Evolutionary conservation across 345 rosid species (phyloP).

Genomic region (Populus alba): DNA sequence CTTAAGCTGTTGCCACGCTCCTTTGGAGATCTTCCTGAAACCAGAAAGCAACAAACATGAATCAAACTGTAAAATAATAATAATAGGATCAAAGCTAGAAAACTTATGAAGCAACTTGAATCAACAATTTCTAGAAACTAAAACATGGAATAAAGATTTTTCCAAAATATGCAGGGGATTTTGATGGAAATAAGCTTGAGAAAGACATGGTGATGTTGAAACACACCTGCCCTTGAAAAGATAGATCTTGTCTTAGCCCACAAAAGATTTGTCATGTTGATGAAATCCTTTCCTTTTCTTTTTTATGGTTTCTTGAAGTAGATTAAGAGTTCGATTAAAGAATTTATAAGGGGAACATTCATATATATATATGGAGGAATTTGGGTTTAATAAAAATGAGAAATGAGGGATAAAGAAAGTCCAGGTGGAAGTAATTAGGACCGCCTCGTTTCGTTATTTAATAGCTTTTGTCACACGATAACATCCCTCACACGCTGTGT

Average conservation of each 20-base stretch:
- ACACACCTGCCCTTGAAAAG: conserved; percentile 39
- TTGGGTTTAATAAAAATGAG: conserved; percentile 21
- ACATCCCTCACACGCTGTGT: conserved; percentile 43
- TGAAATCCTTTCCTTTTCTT: neutral
- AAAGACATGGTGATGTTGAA: neutral
- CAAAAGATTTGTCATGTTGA: conserved; percentile 26
- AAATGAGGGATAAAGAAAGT: conserved; percentile 7
- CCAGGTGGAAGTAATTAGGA: conserved; percentile 14
- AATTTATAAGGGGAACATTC: neutral
- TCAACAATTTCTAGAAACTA: neutral
- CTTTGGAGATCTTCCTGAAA: conserved; percentile 39
- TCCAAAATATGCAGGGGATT: neutral
- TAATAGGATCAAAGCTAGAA: neutral
- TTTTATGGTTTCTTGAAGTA: neutral
- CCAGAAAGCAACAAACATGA: conserved; percentile 13
- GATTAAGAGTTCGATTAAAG: neutral
- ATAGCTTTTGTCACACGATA: conserved; percentile 43
- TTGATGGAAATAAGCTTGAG: neutral
- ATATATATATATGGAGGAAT: neutral
- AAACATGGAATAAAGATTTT: neutral
- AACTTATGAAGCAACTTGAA: neutral
- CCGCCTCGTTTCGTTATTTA: conserved; percentile 21
- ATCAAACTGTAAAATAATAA: too few species aligned
- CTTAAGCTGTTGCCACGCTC: conserved; percentile 34
- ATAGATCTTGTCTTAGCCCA: conserved; percentile 32